Conservation (phyloP, 2,329 filamentous ascomycete species). For the Penicillium sclerotigenum region DNA sequence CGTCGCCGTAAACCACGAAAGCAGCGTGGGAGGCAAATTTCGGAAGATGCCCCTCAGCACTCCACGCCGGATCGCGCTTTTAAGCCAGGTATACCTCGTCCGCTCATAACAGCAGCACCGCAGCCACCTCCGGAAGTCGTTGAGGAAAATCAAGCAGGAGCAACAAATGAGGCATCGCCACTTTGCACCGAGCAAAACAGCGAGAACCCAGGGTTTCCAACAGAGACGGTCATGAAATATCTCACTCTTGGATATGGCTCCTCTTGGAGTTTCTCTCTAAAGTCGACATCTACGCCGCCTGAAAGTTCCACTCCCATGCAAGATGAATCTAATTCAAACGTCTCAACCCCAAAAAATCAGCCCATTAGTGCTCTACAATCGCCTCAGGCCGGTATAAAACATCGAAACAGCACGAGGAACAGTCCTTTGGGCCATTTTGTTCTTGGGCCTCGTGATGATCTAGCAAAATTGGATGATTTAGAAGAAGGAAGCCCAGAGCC, state of each 20-base stretch:
- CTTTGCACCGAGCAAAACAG: conserved; percentile 19
- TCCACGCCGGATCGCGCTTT: conserved; percentile 25
- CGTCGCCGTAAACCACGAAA: conserved; percentile 48
- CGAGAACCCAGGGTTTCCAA: conserved; percentile 34
- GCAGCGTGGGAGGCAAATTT: conserved; percentile 21
- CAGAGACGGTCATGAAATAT: conserved; percentile 49
- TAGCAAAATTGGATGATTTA: conserved; percentile 33
- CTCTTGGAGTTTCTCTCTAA: conserved; percentile 44
- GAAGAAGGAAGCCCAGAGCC: conserved; percentile 25
- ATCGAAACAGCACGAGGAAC: conserved; percentile 1
- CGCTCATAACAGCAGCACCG: conserved; percentile 34
- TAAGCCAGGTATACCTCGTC: conserved; percentile 45
- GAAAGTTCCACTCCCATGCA: conserved; percentile 26
- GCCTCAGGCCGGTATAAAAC: background rate
- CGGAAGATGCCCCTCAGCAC: conserved; percentile 14
- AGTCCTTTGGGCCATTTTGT: conserved; percentile 14
- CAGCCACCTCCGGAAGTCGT: conserved; percentile 16
- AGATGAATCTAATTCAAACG: conserved; percentile 11
- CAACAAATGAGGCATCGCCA: conserved; percentile 18
- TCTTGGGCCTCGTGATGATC: conserved; percentile 36
- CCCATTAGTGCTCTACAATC: background rate
- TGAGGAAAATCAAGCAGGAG: conserved; percentile 10
- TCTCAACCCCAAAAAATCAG: background rate
- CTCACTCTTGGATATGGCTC: conserved; percentile 51
- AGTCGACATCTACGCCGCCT: conserved; percentile 25